These are phyloP conservation scores for Rhynchospora breviuscula DNA, from an alignment of 176 grass and related monocot genomes.

Conservation along the genomic window DNA sequence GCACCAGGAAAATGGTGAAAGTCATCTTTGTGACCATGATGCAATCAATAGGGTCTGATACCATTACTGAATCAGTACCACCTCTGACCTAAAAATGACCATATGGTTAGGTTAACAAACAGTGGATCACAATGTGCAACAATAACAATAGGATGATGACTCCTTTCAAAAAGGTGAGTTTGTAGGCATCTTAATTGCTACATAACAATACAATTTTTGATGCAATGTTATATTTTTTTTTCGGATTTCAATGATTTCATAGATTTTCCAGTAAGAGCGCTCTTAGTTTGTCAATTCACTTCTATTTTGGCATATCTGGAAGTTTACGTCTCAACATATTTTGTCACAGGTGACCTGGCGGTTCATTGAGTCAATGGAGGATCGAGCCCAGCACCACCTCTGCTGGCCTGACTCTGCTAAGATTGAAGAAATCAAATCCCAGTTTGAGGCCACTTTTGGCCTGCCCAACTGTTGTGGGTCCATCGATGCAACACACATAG, in stretches of 20 bases:
- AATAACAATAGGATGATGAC: not conserved
- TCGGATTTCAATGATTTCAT: not conserved
- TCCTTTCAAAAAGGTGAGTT: not conserved
- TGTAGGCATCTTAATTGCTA: not conserved
- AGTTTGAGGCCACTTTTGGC: conserved; percentile 45
- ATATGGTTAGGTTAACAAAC: not conserved
- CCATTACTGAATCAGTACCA: not conserved
- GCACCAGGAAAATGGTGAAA: not conserved
- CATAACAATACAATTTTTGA: not conserved
- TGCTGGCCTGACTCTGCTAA: conserved; percentile 58
- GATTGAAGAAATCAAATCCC: conserved; percentile 60
- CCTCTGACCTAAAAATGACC: not conserved
- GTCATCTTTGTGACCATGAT: not conserved
- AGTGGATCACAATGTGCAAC: not conserved
- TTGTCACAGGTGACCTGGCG: conserved; percentile 84
- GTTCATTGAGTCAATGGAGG: conserved; percentile 97
- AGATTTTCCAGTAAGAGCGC: not conserved
- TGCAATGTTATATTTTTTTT: not conserved
- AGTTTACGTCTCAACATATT: not conserved
- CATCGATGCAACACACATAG: conserved; percentile 87
- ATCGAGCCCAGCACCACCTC: conserved; percentile 68
- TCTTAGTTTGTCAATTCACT: not conserved
- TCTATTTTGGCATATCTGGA: not conserved
- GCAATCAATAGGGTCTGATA: not conserved
- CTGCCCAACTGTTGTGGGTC: conserved; percentile 83